A percentile compares a stretch with the other conserved stretches of the same genome.
Evolutionary conservation across 1,284 basidiomycete species (phyloP).

Genomic region (Microbotryum violaceum): DNA sequence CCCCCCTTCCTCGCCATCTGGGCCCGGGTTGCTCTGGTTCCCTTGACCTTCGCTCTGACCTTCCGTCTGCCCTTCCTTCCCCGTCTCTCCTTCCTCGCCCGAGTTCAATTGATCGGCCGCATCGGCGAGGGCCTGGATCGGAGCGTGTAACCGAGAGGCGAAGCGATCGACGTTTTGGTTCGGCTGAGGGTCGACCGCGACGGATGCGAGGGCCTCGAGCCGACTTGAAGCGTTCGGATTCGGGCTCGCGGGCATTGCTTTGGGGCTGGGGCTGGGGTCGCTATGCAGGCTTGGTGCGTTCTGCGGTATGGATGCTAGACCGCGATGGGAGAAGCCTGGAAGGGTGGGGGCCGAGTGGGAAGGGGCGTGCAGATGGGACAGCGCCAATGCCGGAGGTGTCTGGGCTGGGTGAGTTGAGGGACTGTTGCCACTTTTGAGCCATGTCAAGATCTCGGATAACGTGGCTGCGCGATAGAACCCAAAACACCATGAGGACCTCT

Average conservation of each 20-base stretch:
- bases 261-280: neutral
- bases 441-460: no score
- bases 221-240: neutral
- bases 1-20: neutral
- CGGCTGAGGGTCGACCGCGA: conserved; percentile 11
- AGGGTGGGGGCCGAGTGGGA: neutral
- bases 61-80: neutral
- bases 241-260: neutral
- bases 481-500: neutral
- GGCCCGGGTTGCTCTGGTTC: neutral
- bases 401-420: neutral
- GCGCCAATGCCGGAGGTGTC: neutral
- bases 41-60: neutral
- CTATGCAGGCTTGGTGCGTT: neutral
- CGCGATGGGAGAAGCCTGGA: neutral
- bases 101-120: conserved; percentile 11
- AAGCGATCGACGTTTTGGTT: conserved; percentile 14
- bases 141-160: conserved; percentile 5
- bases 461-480: no score
- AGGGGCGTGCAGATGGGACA: neutral
- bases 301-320: neutral
- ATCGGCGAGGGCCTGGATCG: conserved; percentile 13
- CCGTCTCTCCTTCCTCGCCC: neutral
- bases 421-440: no score
- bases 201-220: conserved; percentile 15